Evolutionary conservation across 2,329 filamentous ascomycete genomes (phyloP).

Genomic region (Lomentospora prolificans): DNA sequence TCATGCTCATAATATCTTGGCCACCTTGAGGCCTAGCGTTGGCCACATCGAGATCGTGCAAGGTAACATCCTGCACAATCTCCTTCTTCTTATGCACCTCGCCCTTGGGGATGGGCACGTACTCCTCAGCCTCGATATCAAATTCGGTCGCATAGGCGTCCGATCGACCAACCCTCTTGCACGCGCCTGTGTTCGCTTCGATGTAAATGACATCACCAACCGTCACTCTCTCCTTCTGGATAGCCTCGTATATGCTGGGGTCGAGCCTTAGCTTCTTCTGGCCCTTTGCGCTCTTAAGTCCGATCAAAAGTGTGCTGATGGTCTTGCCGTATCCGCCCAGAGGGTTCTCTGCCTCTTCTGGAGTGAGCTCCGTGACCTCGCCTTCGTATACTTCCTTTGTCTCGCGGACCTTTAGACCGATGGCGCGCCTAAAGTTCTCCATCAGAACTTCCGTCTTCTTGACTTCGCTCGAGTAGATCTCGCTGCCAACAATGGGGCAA

Average conservation of each 20-base stretch:
- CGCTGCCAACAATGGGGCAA: constrained; percentile 94
- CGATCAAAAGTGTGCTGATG: constrained; percentile 90
- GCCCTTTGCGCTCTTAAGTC: constrained; percentile 87
- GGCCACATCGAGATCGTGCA: constrained; percentile 93
- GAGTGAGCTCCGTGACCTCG: constrained; percentile 94
- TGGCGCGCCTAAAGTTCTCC: constrained; percentile 97
- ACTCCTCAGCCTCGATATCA: constrained; percentile 96
- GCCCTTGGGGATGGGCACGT: constrained; percentile 96
- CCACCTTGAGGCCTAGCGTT: constrained; percentile 93
- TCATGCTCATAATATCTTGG: constrained; percentile 99
- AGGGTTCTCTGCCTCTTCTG: constrained; percentile 96
- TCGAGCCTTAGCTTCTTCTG: constrained; percentile 97
- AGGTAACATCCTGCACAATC: constrained; percentile 95
- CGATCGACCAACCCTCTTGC: constrained; percentile 90
- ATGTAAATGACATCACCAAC: constrained; percentile 98
- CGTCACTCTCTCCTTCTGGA: constrained; percentile 94
- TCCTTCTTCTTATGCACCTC: constrained; percentile 99
- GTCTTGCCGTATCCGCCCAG: constrained; percentile 95
- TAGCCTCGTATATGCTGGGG: constrained; percentile 97
- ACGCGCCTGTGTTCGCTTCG: constrained; percentile 95
- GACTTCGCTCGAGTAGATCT: constrained; percentile 95
- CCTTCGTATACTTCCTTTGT: constrained; percentile 99
- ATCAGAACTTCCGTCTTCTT: constrained; percentile 99
- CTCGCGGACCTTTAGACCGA: constrained; percentile 92
- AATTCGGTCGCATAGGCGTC: constrained; percentile 98